Evolutionary conservation across 371 early-diverging fungal genomes (phyloP), one percentile per base, ranked within the genome.

Genomic region (Mucor irregularis): DNA sequence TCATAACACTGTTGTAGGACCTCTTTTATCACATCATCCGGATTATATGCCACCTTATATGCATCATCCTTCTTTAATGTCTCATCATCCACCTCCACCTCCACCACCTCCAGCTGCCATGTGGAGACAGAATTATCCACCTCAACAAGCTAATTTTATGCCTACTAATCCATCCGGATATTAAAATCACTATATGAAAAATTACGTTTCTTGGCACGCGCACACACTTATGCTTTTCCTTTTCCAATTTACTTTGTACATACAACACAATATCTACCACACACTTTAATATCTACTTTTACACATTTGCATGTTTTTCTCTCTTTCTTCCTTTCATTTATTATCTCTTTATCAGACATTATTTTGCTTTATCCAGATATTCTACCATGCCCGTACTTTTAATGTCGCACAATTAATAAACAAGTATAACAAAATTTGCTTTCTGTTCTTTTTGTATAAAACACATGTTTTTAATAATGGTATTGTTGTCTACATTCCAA

Each of bases 21-120:
- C 35, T 35, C 4, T 35, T 11, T 42, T 42, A 13, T 42, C 42
- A 24, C 22, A 42, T 42, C 52, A 52, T 21, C 40, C 28, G 13
- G 52, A 52, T 7, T 52, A 52, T 13, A 52, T 52, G 52, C 52
- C 52, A 22, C 52, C 52, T 53, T 53, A 53, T 53, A 53, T 53
- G 53, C 53, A 43, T 31, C 53, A 42, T 52, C 30, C 52, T 22
- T 34, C 44, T 16, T 25, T 44, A 30, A 33, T 42, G 44, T 34
- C 54, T 11, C 44, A 34, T 19, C 44, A 33, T 22, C 44, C 44
- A 9, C 54, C 35, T 19, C 45, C 44, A 25, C 54, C 44, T 10
- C 54, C 43, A n/a, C 34, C 54, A 16, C 45, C 44, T 5, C 48
- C 31, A 33, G n/a, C 37, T 16, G 26, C 54, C 7, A 34, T 44